Evolutionary conservation across 345 rosid genomes (phyloP).

Genomic region (Euphorbia pulcherrima): DNA sequence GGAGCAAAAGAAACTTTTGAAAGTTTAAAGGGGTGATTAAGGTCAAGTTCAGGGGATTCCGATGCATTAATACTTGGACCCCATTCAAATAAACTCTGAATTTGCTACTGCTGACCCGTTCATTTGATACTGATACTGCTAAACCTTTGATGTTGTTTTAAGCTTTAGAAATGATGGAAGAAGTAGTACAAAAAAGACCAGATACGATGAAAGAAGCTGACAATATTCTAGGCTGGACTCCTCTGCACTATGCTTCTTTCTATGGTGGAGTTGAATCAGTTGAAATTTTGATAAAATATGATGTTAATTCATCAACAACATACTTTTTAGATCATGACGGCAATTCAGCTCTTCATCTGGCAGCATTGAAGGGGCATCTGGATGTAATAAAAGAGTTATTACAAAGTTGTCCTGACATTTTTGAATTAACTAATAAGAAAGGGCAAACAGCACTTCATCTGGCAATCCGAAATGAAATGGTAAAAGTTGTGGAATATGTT

Average conservation of each 20-base stretch:
- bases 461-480: constrained; percentile 21
- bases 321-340: neutral
- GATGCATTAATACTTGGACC: too few relatives aligned
- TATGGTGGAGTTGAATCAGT: neutral
- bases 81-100: too few relatives aligned
- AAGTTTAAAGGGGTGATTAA: too few relatives aligned
- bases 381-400: neutral
- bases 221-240: neutral
- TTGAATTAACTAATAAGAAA: constrained; percentile 5
- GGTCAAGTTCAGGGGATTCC: too few relatives aligned
- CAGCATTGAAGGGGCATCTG: neutral
- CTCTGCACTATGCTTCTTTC: neutral
- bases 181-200: neutral
- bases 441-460: constrained; percentile 32
- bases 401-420: neutral
- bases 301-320: neutral
- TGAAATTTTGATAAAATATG: neutral
- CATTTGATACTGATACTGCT: too few relatives aligned
- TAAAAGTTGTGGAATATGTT: constrained; percentile 2
- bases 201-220: neutral
- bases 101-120: too few relatives aligned
- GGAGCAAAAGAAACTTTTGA: too few relatives aligned
- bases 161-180: neutral
- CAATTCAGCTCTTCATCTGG: neutral
- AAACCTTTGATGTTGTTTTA: neutral